These are phyloP conservation scores for Blastomyces percursus DNA, from an alignment of 2,329 filamentous ascomycete genomes.

Conservation along the genomic window DNA sequence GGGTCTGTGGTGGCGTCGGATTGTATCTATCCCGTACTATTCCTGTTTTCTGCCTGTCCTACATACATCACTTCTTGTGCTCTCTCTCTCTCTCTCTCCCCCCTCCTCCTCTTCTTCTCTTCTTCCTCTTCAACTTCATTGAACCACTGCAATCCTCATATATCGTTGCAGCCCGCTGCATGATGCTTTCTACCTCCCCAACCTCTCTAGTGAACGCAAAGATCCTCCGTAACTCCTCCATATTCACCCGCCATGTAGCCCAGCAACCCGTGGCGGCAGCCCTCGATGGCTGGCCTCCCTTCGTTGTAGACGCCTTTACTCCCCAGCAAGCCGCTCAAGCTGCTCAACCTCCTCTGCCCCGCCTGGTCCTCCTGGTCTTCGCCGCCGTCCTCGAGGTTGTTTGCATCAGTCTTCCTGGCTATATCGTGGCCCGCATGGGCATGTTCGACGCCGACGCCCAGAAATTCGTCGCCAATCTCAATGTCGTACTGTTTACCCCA, in stretches of 20 bases:
- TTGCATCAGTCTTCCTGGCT: slow-evolving; percentile 87
- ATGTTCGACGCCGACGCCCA: slow-evolving; percentile 94
- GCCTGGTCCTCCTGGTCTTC: slow-evolving; percentile 74
- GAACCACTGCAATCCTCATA: background rate
- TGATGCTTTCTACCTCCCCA: slow-evolving; percentile 39
- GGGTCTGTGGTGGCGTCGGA: no score
- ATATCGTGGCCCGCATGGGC: slow-evolving; percentile 78
- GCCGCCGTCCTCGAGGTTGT: slow-evolving; percentile 92
- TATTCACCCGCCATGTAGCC: background rate
- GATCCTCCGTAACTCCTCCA: slow-evolving; percentile 14
- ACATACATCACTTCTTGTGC: no score
- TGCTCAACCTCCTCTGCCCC: slow-evolving; percentile 39
- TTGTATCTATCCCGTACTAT: no score
- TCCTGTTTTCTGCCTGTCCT: no score
- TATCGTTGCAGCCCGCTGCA: slow-evolving; percentile 15
- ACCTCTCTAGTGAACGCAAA: slow-evolving; percentile 39
- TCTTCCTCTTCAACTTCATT: background rate
- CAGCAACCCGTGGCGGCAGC: background rate
- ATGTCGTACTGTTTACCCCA: slow-evolving; percentile 91
- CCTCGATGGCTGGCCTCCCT: background rate
- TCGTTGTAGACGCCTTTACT: background rate
- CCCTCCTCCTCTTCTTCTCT: background rate
- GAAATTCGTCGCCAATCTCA: slow-evolving; percentile 92
- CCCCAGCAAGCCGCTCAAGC: background rate
- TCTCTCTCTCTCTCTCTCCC: background rate